Base-by-base conservation (phyloP, 768 basidiomycete genomes). In the Termitomyces sp. region DNA sequence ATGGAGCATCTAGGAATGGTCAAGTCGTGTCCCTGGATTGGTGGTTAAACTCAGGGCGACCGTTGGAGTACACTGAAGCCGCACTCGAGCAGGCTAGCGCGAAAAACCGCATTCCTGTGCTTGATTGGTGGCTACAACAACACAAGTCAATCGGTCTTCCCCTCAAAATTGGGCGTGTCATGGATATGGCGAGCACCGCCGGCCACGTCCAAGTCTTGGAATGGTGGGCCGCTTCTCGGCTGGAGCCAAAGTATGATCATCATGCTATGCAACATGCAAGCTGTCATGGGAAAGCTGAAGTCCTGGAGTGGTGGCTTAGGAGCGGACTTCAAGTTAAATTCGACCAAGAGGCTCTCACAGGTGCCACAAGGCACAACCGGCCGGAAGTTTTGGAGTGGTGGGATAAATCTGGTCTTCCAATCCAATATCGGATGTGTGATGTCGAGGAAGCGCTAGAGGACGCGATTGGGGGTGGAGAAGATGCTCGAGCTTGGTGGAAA, bases 361-460 rank as follows among this genome's bases (percentile, higher is more conserved):
- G 88, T 28, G 93, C 93, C 30, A 93, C 93, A 30, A 79, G 86
- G 64, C 86, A 92, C 70, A 91, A 93, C 63, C 81, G 88, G 43
- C 86, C 88, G 28, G 88, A 89, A 63, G 88, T 93, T 33, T 74
- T 95, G 26, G 87, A 91, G 61, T 95, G 93, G 93, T 95, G 93
- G 93, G 82, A 90, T 62, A 82, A 82, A 66, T 88, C 83, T 44
- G 88, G 88, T 7, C 75, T 94, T 52, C 81, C 88, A 4, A 84
- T 94, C 58, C 89, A 90, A 66, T 95, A 93, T 72, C 83, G 93
- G 55, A 86, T 93, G 82, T 94, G 93, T 68, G 93, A 95, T 70
- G 86, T 95, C 52, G 93, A 95, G 68, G 93, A 94, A 75, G 93
- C 93, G 3, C 71, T 95, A 65, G 93, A 94, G 69, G 93, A 95